Base-by-base conservation (phyloP, 352 stramenopile species). In the Phytophthora syringae region DNA sequence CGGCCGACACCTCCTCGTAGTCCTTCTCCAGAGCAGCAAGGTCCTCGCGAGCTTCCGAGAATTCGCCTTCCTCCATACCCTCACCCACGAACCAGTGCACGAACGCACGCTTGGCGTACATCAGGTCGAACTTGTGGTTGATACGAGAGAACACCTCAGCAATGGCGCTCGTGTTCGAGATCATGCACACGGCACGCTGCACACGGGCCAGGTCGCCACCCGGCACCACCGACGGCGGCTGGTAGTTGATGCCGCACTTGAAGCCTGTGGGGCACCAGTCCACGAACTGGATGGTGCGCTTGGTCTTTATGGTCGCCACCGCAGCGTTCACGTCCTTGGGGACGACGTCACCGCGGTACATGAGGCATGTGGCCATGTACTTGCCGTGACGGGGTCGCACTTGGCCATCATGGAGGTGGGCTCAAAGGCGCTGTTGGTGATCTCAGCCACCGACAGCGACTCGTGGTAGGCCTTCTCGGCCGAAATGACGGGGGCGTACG, bases 51-150 rank as follows among this genome's bases (percentile, higher is more conserved):
- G 98, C 98, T 72, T 99, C 98, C 54, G 95, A 98, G 78, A 99
- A 99, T 77, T 99, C 98, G 62, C 97, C 97, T 83, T 99, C 98
- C 79, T 99, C 98, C 98, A 99, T 99, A 79, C 98, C 97, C 76
- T 99, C 98, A 74, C 98, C 97, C 27, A 99, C 64, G 68, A 99
- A 99, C 97, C 97, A 99, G 88, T 99, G 97, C 60, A 99, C 97
- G 72, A 99, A 99, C 49, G 97, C 97, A 84, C 97, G 96, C 88
- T 99, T 99, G 64, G 96, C 96, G 82, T 99, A 99, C 98, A 99
- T 99, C 49, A 99, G 83, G 76, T 99, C 97, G 79, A 99, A 99
- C 91, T 99, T 99, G 92, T 99, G 95, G 67, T 99, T 97, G 71
- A 99, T 98, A 61, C 97, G 93, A 9, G 85, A 98, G 60, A 99